These are phyloP conservation scores for Cercospora citrullina DNA, from an alignment of 2,329 filamentous ascomycete genomes.

Conservation along the genomic window DNA sequence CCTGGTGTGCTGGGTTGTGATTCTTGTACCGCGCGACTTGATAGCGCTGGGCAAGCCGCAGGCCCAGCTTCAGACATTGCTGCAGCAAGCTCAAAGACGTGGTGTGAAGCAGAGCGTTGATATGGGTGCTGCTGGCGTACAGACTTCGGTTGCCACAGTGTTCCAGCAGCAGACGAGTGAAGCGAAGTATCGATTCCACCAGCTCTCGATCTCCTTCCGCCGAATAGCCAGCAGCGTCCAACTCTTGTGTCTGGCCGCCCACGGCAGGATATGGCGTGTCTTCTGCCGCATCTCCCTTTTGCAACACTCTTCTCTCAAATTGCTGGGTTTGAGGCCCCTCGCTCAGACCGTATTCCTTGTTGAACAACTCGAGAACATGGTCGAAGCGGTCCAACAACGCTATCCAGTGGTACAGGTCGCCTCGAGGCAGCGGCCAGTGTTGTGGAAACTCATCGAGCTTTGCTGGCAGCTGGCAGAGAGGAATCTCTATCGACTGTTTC, in stretches of 20 bases:
- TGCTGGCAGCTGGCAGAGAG: slow-evolving; percentile 74
- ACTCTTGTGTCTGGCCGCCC: slow-evolving; percentile 34
- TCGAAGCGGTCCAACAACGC: slow-evolving; percentile 91
- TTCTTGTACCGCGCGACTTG: slow-evolving; percentile 74
- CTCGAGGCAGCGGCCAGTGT: slow-evolving; percentile 91
- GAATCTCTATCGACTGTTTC: slow-evolving; percentile 64
- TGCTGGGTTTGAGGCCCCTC: slow-evolving; percentile 77
- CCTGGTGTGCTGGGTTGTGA: slow-evolving; percentile 61
- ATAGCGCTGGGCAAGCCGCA: slow-evolving; percentile 88
- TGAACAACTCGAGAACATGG: slow-evolving; percentile 78
- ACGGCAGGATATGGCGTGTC: slow-evolving; percentile 29
- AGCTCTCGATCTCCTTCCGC: slow-evolving; percentile 77
- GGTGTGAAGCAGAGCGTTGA: slow-evolving; percentile 86
- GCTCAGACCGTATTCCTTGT: slow-evolving; percentile 74
- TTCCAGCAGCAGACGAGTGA: slow-evolving; percentile 84
- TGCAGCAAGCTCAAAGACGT: slow-evolving; percentile 78
- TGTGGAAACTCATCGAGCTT: slow-evolving; percentile 79
- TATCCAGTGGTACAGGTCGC: slow-evolving; percentile 98
- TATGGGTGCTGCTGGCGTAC: slow-evolving; percentile 86
- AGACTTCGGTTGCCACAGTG: slow-evolving; percentile 96
- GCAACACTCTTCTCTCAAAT: slow-evolving; percentile 67
- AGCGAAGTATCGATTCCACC: slow-evolving; percentile 75
- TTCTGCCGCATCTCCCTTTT: slow-evolving; percentile 59
- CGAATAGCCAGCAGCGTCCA: slow-evolving; percentile 57
- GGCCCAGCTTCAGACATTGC: slow-evolving; percentile 73